Base-by-base conservation (phyloP, 192 early-diverging fungal genomes). In the Coemansia sp. region DNA sequence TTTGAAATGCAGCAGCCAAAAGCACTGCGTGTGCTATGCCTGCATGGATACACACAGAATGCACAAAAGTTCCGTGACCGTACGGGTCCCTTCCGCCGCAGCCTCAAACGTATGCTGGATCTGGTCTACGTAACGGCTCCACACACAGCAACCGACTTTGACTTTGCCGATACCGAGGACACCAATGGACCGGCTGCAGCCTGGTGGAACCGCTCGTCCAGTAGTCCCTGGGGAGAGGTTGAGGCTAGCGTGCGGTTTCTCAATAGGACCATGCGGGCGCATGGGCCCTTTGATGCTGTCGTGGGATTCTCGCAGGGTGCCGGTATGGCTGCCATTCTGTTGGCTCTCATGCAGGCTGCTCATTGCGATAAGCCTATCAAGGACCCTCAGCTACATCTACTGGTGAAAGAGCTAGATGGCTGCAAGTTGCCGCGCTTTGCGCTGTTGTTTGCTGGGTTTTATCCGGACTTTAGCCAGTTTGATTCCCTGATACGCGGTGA, bases 11-110 rank as follows among this genome's bases (percentile, higher is more conserved):
- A 38, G 37, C 37, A 38, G 37, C 13, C 6, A 38, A n/a, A 26
- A 11, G 26, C 40, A 36, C 55, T 61, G 3, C 49, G 59, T 2
- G 63, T 79, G 16, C 70, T 79, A 7, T 79, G 77, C 16, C 50
- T 79, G 42, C 77, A 79, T 49, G 77, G 77, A 3, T 73, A 79
- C 59, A 63, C 63, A 16, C 77, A 79, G 30, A 69, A 59, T 13
- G 77, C 59, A 0, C 18, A 57, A 30, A 59, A 51, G 40, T 79
- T 79, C 51, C 65, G 63, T 5, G 63, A 50, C n/a, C 71, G 71
- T 35, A 78, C 68, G 0, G 75, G 75, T 0, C 56, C 75, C 4
- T 56, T 71, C 44, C 63, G 75, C 1, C 55, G 61, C 8, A 43
- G 39, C 12, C 55, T 78, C 31, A 57, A 57, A 16, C 15, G 30